Percentiles rank a stretch among this genome's conserved stretches.
phyloP scores from a whole-genome alignment of 78 protist genomes.

The Chrysochromulina tobinii region DNA sequence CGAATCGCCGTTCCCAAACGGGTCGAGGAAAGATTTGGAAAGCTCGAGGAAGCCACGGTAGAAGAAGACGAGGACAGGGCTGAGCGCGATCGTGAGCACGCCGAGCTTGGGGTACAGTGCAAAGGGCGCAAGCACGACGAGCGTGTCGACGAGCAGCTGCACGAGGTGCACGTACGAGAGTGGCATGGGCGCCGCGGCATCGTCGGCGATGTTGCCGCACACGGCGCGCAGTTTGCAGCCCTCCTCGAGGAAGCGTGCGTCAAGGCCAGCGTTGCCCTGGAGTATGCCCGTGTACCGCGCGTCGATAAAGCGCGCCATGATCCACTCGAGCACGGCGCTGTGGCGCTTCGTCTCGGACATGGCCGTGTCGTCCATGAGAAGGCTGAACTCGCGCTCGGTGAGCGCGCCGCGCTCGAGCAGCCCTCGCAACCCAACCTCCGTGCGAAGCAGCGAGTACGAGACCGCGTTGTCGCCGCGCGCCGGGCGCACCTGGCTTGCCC shows the following conservation, averaged over 20 bases:
- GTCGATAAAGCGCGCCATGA: background rate
- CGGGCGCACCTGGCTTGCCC: background rate
- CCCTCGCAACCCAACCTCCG: background rate
- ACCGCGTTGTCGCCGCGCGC: background rate
- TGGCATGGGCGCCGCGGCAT: background rate
- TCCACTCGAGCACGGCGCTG: background rate
- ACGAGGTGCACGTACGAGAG: background rate
- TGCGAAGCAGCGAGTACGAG: constrained; percentile 1
- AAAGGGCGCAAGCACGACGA: background rate
- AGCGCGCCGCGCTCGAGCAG: background rate
- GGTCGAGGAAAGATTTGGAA: background rate
- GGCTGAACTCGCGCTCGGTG: background rate
- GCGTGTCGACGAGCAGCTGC: background rate
- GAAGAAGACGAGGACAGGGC: background rate
- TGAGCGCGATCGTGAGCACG: background rate
- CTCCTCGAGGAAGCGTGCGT: background rate
- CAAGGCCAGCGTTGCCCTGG: background rate
- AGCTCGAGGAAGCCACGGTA: background rate
- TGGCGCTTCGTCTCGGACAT: background rate
- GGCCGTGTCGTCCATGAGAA: background rate
- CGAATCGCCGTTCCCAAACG: background rate
- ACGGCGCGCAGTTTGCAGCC: background rate
- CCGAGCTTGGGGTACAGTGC: background rate
- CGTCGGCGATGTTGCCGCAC: background rate
- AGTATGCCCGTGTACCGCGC: background rate